These are phyloP conservation scores for Boletus rufocinnamomeus DNA, from an alignment of 768 basidiomycete genomes.

Conservation along the genomic window DNA sequence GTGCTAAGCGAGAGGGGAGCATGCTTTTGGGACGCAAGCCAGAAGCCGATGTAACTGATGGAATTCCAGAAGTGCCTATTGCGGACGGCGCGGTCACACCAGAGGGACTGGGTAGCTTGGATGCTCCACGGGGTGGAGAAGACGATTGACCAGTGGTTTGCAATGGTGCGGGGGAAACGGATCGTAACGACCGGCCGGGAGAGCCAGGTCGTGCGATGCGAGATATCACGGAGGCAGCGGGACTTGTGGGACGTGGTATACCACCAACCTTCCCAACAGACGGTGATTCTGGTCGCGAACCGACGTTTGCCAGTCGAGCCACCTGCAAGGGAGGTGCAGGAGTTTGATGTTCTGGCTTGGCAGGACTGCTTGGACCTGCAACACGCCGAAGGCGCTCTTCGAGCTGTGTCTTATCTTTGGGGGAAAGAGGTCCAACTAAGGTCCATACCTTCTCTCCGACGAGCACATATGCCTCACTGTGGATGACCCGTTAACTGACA, in stretches of 20 bases:
- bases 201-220: constrained; percentile 47
- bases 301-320: constrained; percentile 49
- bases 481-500: constrained; percentile 16
- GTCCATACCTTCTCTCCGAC: constrained; percentile 87
- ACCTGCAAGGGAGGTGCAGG: constrained; percentile 49
- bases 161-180: constrained; percentile 42
- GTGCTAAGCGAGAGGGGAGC: constrained; percentile 73
- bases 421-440: constrained; percentile 68
- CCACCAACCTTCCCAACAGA: constrained; percentile 44
- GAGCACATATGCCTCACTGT: constrained; percentile 77
- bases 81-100: constrained; percentile 14
- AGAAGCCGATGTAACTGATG: constrained; percentile 38
- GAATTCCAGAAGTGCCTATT: constrained; percentile 26
- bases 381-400: constrained; percentile 87
- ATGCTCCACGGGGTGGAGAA: constrained; percentile 48
- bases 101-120: constrained; percentile 43
- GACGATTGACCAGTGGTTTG: constrained; percentile 43
- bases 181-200: constrained; percentile 36
- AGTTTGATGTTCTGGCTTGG: constrained; percentile 42
- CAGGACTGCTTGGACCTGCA: constrained; percentile 59
- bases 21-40: constrained; percentile 62
- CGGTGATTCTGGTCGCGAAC: constrained; percentile 54
- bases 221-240: constrained; percentile 41
- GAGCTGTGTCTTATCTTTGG: constrained; percentile 90
- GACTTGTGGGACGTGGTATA: constrained; percentile 51